phyloP scores from a whole-genome alignment of 23 red algal species.

The Gracilariopsis chorda region DNA sequence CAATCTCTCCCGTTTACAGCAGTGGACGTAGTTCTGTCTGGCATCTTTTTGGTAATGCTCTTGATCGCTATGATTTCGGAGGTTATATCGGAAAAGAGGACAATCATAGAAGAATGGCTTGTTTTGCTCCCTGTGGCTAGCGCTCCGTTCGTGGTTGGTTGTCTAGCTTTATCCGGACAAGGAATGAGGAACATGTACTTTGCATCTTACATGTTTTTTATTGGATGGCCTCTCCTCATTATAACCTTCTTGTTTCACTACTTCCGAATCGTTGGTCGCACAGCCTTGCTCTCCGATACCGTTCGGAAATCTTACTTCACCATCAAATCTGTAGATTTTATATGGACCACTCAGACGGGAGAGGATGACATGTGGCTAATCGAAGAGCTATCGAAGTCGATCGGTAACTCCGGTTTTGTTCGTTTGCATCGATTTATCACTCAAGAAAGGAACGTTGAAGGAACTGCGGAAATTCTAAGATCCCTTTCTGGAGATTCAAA shows the following conservation, averaged over 20 bases:
- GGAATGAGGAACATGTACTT: neutral
- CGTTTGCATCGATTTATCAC: constrained; percentile 65
- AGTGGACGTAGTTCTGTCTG: neutral
- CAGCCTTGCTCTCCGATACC: constrained; percentile 27
- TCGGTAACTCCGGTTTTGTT: constrained; percentile 18
- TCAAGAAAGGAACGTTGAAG: neutral
- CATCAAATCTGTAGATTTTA: constrained; percentile 59
- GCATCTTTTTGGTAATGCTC: neutral
- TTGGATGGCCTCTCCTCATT: constrained; percentile 42
- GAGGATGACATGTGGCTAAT: constrained; percentile 60
- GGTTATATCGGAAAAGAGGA: neutral
- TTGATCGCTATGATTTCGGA: neutral
- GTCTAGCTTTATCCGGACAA: neutral
- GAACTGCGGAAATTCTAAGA: neutral
- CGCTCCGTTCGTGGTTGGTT: neutral
- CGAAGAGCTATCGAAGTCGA: constrained; percentile 26
- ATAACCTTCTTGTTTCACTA: constrained; percentile 9
- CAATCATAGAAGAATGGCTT: constrained; percentile 20
- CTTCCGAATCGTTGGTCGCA: constrained; percentile 26
- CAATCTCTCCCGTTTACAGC: neutral
- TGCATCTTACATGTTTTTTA: neutral
- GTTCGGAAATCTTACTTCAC: constrained; percentile 11
- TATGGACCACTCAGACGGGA: constrained; percentile 51
- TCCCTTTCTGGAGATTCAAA: neutral
- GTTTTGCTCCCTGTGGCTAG: constrained; percentile 16